Conservation (phyloP, 1,139 yeast genomes). For the Lodderomyces margitis region DNA sequence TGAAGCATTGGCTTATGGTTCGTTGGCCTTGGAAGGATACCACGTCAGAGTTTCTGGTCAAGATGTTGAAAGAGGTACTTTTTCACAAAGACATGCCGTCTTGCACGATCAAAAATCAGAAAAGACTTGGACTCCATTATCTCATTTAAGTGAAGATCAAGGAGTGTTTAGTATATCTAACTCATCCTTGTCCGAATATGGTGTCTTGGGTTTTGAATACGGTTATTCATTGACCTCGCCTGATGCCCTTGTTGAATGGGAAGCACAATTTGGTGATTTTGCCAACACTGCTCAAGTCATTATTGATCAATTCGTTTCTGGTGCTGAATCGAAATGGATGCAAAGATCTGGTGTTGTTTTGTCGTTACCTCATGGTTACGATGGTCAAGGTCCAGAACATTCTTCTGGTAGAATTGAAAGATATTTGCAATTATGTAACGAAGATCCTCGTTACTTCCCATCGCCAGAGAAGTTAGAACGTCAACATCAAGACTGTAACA, state of each 20-base stretch:
- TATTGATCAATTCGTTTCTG: conserved; percentile 93
- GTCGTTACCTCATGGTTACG: conserved; percentile 98
- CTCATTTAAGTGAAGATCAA: conserved; percentile 74
- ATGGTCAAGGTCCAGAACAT: conserved; percentile 99
- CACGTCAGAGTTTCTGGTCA: conserved; percentile 98
- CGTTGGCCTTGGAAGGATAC: conserved; percentile 88
- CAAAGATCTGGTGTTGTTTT: conserved; percentile 96
- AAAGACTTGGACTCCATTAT: conserved; percentile 78
- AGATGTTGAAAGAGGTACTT: conserved; percentile 99
- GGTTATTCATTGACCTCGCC: conserved; percentile 98
- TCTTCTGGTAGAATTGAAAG: conserved; percentile 98
- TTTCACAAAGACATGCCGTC: conserved; percentile 99
- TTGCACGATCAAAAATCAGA: conserved; percentile 94
- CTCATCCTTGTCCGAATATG: conserved; percentile 98
- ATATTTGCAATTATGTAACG: conserved; percentile 92
- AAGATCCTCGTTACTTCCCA: conserved; percentile 95
- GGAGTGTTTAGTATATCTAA: conserved; percentile 87
- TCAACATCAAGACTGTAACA: conserved; percentile 98
- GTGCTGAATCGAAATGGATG: conserved; percentile 98
- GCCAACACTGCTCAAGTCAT: conserved; percentile 99
- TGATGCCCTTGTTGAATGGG: conserved; percentile 96
- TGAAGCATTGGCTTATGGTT: conserved; percentile 97
- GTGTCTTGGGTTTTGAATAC: conserved; percentile 98
- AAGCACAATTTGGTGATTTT: conserved; percentile 99
- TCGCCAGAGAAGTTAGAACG: conserved; percentile 82